phyloP scores from a whole-genome alignment of 495 filamentous ascomycete species.

The Glonium stellatum region DNA sequence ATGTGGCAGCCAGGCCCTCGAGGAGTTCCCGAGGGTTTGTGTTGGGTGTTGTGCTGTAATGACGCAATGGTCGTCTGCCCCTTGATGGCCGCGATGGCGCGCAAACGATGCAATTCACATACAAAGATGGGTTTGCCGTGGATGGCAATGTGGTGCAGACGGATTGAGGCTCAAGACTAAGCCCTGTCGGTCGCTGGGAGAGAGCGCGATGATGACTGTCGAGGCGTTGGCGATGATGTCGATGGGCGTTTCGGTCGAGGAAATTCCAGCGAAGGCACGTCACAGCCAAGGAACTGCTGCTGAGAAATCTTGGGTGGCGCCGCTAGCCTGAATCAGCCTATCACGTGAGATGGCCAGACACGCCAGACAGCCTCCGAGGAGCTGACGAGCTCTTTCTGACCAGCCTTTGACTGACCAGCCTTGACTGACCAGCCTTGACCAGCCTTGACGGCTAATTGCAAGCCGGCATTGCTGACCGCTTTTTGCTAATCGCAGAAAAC shows the following conservation, averaged over 20 bases:
- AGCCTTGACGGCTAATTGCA: no score
- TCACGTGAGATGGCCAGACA: background rate
- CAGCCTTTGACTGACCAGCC: no score
- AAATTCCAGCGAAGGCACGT: slow-evolving; percentile 5
- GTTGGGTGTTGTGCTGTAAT: slow-evolving; percentile 13
- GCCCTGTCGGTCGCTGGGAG: slow-evolving; percentile 1
- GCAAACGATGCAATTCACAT: slow-evolving; percentile 6
- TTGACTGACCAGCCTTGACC: no score
- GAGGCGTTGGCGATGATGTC: slow-evolving; percentile 21
- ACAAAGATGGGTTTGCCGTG: background rate
- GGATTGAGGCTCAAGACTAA: slow-evolving; percentile 19
- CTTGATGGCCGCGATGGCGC: slow-evolving; percentile 8
- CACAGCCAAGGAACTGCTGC: slow-evolving; percentile 8
- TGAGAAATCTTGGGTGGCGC: background rate
- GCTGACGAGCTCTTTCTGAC: no score
- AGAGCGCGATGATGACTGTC: slow-evolving; percentile 7
- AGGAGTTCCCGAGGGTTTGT: background rate
- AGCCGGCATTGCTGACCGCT: no score
- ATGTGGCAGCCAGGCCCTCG: background rate
- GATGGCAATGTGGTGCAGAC: background rate
- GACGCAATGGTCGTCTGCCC: slow-evolving; percentile 21
- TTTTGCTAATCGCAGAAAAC: no score
- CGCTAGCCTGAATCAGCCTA: background rate
- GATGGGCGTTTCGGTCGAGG: background rate
- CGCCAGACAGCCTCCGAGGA: background rate